Evolutionary conservation across 371 early-diverging fungal genomes (phyloP).

Genomic region (Ecytonucleospora hepatopenaei): DNA sequence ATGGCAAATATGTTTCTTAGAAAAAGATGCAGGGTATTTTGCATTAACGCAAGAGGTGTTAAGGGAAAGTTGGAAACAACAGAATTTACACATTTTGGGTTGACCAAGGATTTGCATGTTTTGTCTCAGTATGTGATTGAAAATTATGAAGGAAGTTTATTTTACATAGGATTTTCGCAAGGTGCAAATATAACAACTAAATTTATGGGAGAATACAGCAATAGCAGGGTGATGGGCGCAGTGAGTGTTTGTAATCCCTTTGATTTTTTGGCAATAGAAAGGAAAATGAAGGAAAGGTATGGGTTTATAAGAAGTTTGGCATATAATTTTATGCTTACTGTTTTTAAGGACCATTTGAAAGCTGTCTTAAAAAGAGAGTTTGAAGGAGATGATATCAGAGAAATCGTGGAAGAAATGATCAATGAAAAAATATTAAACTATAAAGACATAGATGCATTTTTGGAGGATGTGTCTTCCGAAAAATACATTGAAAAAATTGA

Average conservation of each 20-base stretch:
- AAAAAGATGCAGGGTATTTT: slow-evolving; percentile 44
- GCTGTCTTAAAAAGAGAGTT: slow-evolving; percentile 17
- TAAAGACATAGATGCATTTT: slow-evolving; percentile 40
- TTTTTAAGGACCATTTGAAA: slow-evolving; percentile 40
- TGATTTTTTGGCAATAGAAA: slow-evolving; percentile 46
- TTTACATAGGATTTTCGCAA: slow-evolving; percentile 51
- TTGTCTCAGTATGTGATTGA: slow-evolving; percentile 42
- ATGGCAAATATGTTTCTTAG: slow-evolving; percentile 36
- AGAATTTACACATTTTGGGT: slow-evolving; percentile 54
- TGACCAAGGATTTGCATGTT: slow-evolving; percentile 44
- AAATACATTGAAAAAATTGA: slow-evolving; percentile 37
- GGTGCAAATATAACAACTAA: slow-evolving; percentile 53
- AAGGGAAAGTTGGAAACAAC: background rate
- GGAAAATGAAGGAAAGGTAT: slow-evolving; percentile 33
- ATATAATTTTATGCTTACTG: too few species aligned
- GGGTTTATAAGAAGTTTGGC: slow-evolving; percentile 39
- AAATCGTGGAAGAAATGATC: slow-evolving; percentile 17
- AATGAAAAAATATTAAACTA: slow-evolving; percentile 1
- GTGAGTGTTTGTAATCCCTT: slow-evolving; percentile 53
- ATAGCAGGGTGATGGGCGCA: slow-evolving; percentile 37
- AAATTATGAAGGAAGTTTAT: slow-evolving; percentile 45
- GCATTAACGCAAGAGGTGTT: slow-evolving; percentile 45
- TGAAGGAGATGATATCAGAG: slow-evolving; percentile 16
- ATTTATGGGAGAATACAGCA: slow-evolving; percentile 39
- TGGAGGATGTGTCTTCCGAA: slow-evolving; percentile 22